Conservation (phyloP, 78 protist species). For the Isochrysis galbana region DNA sequence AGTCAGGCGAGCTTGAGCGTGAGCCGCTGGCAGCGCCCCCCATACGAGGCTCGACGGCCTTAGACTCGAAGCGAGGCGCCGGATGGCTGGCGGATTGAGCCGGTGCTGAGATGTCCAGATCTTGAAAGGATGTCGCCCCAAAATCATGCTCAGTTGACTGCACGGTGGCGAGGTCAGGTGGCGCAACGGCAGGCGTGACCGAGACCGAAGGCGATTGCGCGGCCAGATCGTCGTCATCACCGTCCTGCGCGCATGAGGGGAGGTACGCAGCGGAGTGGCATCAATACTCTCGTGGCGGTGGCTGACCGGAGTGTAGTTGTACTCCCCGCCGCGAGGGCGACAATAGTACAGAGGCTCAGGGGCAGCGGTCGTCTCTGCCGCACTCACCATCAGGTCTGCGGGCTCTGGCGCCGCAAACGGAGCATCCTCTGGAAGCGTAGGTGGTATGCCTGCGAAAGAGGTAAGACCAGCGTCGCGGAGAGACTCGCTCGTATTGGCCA, state of each 20-base stretch:
- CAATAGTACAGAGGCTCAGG: too few species aligned
- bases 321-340: too few species aligned
- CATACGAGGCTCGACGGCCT: not conserved
- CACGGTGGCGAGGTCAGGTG: not conserved
- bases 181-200: not conserved
- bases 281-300: too few species aligned
- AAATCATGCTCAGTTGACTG: not conserved
- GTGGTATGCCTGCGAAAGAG: not conserved
- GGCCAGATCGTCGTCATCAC: not conserved
- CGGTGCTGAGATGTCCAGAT: not conserved
- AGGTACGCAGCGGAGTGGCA: too few species aligned
- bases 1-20: not conserved
- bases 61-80: constrained; percentile 3
- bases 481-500: not conserved
- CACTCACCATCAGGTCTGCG: not conserved
- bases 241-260: not conserved
- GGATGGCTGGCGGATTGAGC: not conserved
- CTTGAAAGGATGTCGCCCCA: not conserved
- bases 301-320: too few species aligned
- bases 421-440: not conserved
- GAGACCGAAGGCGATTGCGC: not conserved
- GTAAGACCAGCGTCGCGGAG: not conserved
- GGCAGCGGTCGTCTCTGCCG: not conserved
- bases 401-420: not conserved
- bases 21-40: not conserved